Evolutionary conservation across 768 basidiomycete species (phyloP).

Genomic region (Pleurotus platypus): DNA sequence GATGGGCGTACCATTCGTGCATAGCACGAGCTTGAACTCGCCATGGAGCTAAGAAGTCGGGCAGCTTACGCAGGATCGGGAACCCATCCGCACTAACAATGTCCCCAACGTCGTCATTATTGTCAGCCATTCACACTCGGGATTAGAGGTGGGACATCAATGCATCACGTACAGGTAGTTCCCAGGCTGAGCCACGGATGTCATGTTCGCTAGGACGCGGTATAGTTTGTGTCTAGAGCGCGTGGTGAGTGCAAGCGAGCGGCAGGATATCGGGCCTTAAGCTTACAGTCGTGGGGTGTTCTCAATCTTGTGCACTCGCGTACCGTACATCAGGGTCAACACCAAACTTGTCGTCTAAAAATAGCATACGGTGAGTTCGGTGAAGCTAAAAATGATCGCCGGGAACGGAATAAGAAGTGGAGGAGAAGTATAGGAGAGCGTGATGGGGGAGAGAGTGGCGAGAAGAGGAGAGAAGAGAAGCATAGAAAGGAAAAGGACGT

Average conservation of each 20-base stretch:
- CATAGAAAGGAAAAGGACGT: too few species aligned
- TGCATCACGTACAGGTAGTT: constrained; percentile 18
- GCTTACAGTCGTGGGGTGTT: constrained; percentile 16
- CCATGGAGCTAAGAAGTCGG: constrained; percentile 23
- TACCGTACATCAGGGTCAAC: constrained; percentile 19
- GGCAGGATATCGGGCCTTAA: background rate
- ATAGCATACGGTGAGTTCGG: too few species aligned
- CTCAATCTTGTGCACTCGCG: constrained; percentile 16
- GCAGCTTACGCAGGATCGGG: constrained; percentile 21
- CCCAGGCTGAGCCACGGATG: constrained; percentile 19
- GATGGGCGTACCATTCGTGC: background rate
- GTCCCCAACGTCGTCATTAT: too few species aligned
- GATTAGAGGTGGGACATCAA: background rate
- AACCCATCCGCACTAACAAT: constrained; percentile 19
- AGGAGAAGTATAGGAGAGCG: too few species aligned
- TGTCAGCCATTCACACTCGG: too few species aligned
- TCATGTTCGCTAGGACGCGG: constrained; percentile 20
- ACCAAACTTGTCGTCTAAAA: constrained; percentile 20
- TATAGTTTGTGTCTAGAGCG: constrained; percentile 19
- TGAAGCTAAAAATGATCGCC: background rate
- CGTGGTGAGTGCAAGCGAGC: background rate
- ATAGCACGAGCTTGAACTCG: constrained; percentile 18
- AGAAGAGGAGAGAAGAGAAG: too few species aligned
- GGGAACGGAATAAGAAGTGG: too few species aligned
- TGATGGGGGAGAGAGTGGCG: too few species aligned